Evolutionary conservation across 495 filamentous ascomycete species (phyloP).

Genomic region (Corynascus novoguineensis): DNA sequence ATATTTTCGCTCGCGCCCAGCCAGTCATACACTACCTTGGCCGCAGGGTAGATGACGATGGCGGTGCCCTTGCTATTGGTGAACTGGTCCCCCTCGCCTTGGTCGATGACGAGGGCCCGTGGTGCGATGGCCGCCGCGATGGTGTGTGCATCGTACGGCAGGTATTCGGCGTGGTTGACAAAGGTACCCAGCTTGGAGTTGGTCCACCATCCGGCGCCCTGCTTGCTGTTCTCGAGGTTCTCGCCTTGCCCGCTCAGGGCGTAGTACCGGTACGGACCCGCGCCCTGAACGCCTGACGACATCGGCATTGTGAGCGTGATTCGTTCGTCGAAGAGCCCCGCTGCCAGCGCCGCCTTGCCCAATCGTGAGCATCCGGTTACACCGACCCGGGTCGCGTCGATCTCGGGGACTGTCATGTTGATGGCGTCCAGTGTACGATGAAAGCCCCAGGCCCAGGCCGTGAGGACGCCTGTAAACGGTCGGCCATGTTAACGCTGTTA

Average conservation of each 20-base stretch:
- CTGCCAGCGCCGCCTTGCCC: conserved; percentile 48
- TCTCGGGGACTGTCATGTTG: conserved; percentile 45
- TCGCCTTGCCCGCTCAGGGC: conserved; percentile 49
- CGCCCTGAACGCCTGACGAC: conserved; percentile 49
- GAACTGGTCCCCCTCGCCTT: conserved; percentile 45
- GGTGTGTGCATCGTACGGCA: conserved; percentile 50
- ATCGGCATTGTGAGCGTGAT: conserved; percentile 54
- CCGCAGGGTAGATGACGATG: conserved; percentile 46
- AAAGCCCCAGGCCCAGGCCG: conserved; percentile 53
- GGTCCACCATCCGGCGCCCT: conserved; percentile 50
- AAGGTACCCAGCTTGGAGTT: conserved; percentile 43
- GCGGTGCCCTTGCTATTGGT: conserved; percentile 49
- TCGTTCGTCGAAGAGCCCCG: conserved; percentile 46
- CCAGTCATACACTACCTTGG: conserved; percentile 49
- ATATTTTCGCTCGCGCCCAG: conserved; percentile 45
- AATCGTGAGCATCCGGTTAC: conserved; percentile 51
- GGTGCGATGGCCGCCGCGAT: conserved; percentile 51
- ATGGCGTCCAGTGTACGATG: conserved; percentile 49
- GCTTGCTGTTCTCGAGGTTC: conserved; percentile 52
- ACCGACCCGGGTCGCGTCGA: conserved; percentile 42
- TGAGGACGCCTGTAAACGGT: conserved; percentile 37
- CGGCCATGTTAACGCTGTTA: no score
- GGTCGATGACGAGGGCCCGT: conserved; percentile 47
- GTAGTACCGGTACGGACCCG: conserved; percentile 49
- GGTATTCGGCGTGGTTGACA: conserved; percentile 43